These are phyloP conservation scores for Sporothrix pseudoabietina DNA, from an alignment of 2,329 filamentous ascomycete species.

Conservation along the genomic window DNA sequence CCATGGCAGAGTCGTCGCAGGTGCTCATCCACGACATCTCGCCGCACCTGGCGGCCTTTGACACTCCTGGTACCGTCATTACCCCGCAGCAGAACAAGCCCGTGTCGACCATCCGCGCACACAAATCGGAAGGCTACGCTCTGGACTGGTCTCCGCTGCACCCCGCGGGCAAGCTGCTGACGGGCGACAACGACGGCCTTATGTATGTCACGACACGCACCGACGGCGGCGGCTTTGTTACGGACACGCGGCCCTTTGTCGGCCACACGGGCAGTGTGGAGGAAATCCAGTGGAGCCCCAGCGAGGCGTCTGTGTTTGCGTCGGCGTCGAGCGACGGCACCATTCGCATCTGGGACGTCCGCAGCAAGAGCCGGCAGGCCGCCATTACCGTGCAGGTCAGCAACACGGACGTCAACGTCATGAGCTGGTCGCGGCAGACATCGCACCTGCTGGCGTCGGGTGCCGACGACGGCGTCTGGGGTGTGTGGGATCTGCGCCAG, in stretches of 20 bases:
- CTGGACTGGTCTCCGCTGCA: slow-evolving; percentile 92
- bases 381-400: slow-evolving; percentile 85
- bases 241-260: slow-evolving; percentile 78
- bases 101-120: slow-evolving; percentile 80
- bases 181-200: slow-evolving; percentile 85
- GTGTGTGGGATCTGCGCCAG: slow-evolving; percentile 91
- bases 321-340: slow-evolving; percentile 93
- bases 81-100: slow-evolving; percentile 86
- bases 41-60: slow-evolving; percentile 84
- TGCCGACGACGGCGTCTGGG: slow-evolving; percentile 91
- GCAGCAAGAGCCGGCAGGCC: slow-evolving; percentile 85
- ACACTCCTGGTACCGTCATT: slow-evolving; percentile 80
- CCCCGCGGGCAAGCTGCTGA: slow-evolving; percentile 80
- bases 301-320: slow-evolving; percentile 89
- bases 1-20: slow-evolving; percentile 87
- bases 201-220: slow-evolving; percentile 88
- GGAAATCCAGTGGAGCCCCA: slow-evolving; percentile 95
- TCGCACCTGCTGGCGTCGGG: slow-evolving; percentile 88
- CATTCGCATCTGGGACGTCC: slow-evolving; percentile 92
- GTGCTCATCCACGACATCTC: slow-evolving; percentile 94
- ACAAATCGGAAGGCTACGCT: slow-evolving; percentile 92
- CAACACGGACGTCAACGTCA: slow-evolving; percentile 87
- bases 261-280: slow-evolving; percentile 87
- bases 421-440: slow-evolving; percentile 91
- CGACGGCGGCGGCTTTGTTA: slow-evolving; percentile 86